Base-by-base conservation (phyloP, 2,329 filamentous ascomycete species). In the Aspergillus novofumigatus region DNA sequence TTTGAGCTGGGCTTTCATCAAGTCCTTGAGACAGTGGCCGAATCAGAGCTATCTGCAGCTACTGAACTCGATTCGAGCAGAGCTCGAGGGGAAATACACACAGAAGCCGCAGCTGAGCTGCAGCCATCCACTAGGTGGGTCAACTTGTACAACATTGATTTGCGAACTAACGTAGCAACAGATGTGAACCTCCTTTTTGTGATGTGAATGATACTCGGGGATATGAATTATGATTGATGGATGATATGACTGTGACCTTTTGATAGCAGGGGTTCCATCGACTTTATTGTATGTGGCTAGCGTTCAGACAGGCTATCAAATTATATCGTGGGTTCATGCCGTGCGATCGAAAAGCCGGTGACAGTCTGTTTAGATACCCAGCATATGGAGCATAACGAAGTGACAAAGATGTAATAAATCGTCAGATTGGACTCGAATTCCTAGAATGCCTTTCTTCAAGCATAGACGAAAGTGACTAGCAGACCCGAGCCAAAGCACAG, bases 81-180 rank as follows among this genome's bases (percentile, higher is more conserved):
- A 97, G 70, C 81, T 99, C 54, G 82, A 90, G 65, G 86, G 86
- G 21, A 93, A 94, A 74, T 99, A 99, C 74, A 85, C 85, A 2
- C 94, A 99, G 77, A 96, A 96, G 80, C 94, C 94, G 55, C 94
- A 99, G 80, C 79, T 99, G 62, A 97, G 92, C 70, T 95, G 91
- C 78, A 96, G 92, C 75, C 94, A 99, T 78, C 94, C 94, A 32
- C 81, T 99, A 68, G 92, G 93, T 97, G 85, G 78, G 86, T 77
- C 42, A 23, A 23, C 8, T 5, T 4, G 11, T 29, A 10, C 9
- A 21, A 38, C 26, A 3, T 2, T n/a, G 23, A 17, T 29, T 9
- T 6, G 8, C n/a, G 35, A 41, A 41, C 60, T 62, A 51, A 62
- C 8, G 21, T 17, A 11, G 26, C 14, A 4, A 10, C 59, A 88